Percentiles rank a stretch among this genome's conserved stretches.
Conservation (phyloP, 371 early-diverging fungal genomes). For the Chytridiales sp. region DNA sequence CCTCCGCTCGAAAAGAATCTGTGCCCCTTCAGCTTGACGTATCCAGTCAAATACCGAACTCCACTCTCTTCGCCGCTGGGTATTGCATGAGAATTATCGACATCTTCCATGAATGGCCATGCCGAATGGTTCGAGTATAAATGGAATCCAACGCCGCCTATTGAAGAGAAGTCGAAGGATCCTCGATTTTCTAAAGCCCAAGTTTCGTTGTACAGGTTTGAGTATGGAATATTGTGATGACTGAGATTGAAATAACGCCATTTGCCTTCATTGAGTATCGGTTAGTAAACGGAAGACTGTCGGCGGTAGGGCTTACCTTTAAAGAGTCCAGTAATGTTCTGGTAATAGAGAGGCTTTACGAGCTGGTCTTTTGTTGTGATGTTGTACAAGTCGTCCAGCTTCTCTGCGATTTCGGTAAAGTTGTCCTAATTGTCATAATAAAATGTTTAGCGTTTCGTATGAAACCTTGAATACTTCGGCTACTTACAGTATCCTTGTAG, state of each 20-base stretch:
- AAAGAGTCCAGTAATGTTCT: conserved; percentile 64
- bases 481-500: neutral
- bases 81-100: too few species aligned
- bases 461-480: neutral
- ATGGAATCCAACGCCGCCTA: neutral
- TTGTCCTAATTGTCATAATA: neutral
- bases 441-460: neutral
- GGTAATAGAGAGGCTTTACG: conserved; percentile 46
- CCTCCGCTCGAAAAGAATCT: neutral
- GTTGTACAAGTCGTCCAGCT: neutral
- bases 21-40: neutral
- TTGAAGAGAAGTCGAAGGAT: neutral
- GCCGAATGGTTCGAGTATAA: conserved; percentile 7
- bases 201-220: conserved; percentile 1
- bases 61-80: too few species aligned
- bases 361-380: neutral
- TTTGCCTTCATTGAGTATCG: too few species aligned
- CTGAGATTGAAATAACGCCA: too few species aligned
- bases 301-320: conserved; percentile 50
- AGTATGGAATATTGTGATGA: too few species aligned
- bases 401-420: neutral
- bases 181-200: neutral
- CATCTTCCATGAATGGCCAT: neutral
- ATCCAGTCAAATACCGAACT: conserved; percentile 12
- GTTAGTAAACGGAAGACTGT: too few species aligned